Conservation (phyloP, 768 basidiomycete species). For the Sarcomyxa edulis region DNA sequence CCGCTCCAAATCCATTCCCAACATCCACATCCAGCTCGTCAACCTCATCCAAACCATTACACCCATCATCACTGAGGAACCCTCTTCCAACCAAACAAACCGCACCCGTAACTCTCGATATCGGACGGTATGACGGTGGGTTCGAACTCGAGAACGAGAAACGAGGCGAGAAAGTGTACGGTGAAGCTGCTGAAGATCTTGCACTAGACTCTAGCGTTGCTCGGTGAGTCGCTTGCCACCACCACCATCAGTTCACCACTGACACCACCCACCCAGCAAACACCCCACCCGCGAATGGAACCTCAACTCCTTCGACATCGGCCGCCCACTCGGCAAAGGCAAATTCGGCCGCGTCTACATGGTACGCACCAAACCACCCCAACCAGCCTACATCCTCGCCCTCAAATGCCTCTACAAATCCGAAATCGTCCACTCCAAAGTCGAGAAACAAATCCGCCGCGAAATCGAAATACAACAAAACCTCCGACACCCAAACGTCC, state of each 20-base stretch:
- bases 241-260: background rate
- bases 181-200: constrained; percentile 74
- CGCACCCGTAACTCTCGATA: constrained; percentile 49
- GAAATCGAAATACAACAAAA: constrained; percentile 99
- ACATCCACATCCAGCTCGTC: constrained; percentile 16
- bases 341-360: constrained; percentile 99
- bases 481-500: constrained; percentile 89
- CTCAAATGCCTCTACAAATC: constrained; percentile 97
- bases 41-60: constrained; percentile 22
- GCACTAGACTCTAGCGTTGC: constrained; percentile 82
- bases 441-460: constrained; percentile 94
- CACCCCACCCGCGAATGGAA: constrained; percentile 82
- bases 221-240: constrained; percentile 34
- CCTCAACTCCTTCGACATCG: constrained; percentile 86
- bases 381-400: constrained; percentile 90
- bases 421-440: constrained; percentile 85
- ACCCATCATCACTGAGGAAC: constrained; percentile 41
- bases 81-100: constrained; percentile 20
- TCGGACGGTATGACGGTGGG: constrained; percentile 94
- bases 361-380: constrained; percentile 86
- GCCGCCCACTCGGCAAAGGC: constrained; percentile 95
- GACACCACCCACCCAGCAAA: constrained; percentile 40
- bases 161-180: constrained; percentile 66
- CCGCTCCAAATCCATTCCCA: constrained; percentile 53
- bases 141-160: constrained; percentile 87